phyloP scores from a whole-genome alignment of 2,329 filamentous ascomycete genomes.

The Phoma sp. region DNA sequence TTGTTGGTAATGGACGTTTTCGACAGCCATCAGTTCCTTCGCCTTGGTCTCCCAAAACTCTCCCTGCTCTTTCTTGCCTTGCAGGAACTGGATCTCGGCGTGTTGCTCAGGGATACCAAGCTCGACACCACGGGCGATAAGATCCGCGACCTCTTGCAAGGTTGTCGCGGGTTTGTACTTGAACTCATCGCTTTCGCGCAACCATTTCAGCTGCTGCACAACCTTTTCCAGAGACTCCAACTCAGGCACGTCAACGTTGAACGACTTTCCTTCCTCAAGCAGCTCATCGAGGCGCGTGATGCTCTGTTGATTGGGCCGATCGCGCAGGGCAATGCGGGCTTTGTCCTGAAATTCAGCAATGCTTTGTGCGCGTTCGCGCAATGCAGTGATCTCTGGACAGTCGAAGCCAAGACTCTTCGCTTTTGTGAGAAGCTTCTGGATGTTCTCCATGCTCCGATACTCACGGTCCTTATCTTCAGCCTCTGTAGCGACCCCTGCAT shows the following conservation, averaged over 20 bases:
- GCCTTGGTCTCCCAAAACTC: constrained; percentile 92
- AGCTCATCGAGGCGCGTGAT: constrained; percentile 84
- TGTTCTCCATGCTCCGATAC: constrained; percentile 85
- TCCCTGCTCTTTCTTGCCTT: constrained; percentile 76
- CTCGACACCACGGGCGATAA: constrained; percentile 78
- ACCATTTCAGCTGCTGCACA: constrained; percentile 87
- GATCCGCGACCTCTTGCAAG: constrained; percentile 76
- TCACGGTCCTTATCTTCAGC: constrained; percentile 84
- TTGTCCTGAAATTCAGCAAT: constrained; percentile 85
- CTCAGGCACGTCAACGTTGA: constrained; percentile 91
- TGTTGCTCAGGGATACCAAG: constrained; percentile 81
- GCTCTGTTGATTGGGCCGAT: constrained; percentile 54
- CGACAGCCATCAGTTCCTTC: constrained; percentile 88
- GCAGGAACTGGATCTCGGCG: constrained; percentile 76
- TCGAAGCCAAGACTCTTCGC: constrained; percentile 91
- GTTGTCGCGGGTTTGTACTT: constrained; percentile 68
- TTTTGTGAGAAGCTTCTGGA: constrained; percentile 80
- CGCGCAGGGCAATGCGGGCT: constrained; percentile 72
- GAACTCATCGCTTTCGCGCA: constrained; percentile 72
- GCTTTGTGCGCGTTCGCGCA: constrained; percentile 83
- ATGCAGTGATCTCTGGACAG: constrained; percentile 83
- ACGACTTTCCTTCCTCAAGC: constrained; percentile 85
- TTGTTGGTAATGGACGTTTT: constrained; percentile 91
- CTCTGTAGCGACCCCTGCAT: constrained; percentile 67
- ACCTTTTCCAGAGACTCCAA: constrained; percentile 80